Conservation (phyloP, 2,329 filamentous ascomycete genomes). For the Cyanodermella asteris region DNA sequence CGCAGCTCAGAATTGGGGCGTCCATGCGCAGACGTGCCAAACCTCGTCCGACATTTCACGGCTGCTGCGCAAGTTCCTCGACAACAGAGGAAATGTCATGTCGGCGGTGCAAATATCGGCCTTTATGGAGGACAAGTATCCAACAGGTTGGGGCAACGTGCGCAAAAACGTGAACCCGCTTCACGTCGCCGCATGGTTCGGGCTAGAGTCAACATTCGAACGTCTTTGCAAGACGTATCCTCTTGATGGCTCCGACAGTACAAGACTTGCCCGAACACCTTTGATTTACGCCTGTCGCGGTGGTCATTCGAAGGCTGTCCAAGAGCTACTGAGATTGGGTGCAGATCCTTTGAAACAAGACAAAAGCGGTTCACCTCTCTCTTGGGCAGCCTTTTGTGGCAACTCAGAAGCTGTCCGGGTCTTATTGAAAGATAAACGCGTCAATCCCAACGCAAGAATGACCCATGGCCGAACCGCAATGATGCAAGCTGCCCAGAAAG, state of each 20-base stretch:
- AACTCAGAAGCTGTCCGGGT: conserved; percentile 1
- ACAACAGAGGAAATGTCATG: conserved; percentile 1
- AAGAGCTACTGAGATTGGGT: conserved; percentile 4
- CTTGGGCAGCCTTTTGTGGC: conserved; percentile 4
- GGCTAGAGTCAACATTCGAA: too few relatives aligned
- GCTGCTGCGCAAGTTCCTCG: conserved; percentile 2
- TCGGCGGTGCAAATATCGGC: conserved; percentile 6
- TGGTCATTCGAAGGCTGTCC: conserved; percentile 5
- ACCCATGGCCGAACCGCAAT: conserved; percentile 2
- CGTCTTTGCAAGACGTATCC: too few relatives aligned
- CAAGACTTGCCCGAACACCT: conserved; percentile 5
- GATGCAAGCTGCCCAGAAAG: conserved; percentile 2
- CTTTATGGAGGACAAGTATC: conserved; percentile 3
- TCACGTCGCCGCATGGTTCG: conserved; percentile 8
- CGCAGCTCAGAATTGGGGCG: conserved; percentile 6
- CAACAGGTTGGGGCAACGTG: conserved; percentile 7
- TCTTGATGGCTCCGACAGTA: too few relatives aligned
- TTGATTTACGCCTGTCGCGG: conserved; percentile 8
- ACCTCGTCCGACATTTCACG: too few relatives aligned
- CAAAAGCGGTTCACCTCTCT: conserved; percentile 4
- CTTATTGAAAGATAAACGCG: conserved; percentile 1
- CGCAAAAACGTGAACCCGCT: conserved; percentile 6
- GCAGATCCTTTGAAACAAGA: conserved; percentile 2
- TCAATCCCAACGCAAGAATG: conserved; percentile 2
- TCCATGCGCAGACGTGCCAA: conserved; percentile 4